Evolutionary conservation across 305 asterid species (phyloP).

Genomic region (Withania somnifera): DNA sequence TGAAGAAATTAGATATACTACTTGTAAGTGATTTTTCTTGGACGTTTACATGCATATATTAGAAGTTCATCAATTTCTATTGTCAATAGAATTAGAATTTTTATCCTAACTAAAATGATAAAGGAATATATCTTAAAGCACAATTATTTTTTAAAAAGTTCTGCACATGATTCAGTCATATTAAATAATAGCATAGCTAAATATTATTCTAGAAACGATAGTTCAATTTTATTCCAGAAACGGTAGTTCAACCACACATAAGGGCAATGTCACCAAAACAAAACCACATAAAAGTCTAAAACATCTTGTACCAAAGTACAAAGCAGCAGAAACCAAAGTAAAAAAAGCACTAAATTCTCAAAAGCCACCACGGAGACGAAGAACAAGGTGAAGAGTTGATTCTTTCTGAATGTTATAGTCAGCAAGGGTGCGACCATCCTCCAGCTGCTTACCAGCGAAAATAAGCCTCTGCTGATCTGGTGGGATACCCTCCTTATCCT

Average conservation of each 20-base stretch:
- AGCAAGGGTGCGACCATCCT: slow-evolving; percentile 3
- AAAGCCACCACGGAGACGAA: slow-evolving; percentile 5
- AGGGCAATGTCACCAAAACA: background rate
- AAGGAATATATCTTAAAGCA: too few species aligned
- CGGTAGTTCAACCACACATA: background rate
- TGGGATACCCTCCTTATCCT: slow-evolving; percentile 1
- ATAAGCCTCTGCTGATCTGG: slow-evolving; percentile 2
- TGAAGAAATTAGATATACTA: too few species aligned
- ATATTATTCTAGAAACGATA: background rate
- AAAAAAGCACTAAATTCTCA: background rate
- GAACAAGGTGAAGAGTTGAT: slow-evolving; percentile 1
- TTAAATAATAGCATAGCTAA: background rate
- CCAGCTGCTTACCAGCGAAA: slow-evolving; percentile 5
- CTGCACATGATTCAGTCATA: background rate
- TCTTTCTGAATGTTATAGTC: slow-evolving; percentile 4
- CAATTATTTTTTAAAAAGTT: too few species aligned
- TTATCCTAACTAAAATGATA: too few species aligned
- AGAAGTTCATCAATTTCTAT: too few species aligned
- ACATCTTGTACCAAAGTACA: background rate
- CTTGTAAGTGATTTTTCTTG: too few species aligned
- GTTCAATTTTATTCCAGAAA: background rate
- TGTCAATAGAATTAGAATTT: too few species aligned
- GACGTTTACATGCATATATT: too few species aligned
- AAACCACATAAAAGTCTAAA: background rate
- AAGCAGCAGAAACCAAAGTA: too few species aligned